Evolutionary conservation across 108 stramenopile genomes (phyloP), one percentile per base, ranked within the genome.

Genomic region (Tribonema minus): DNA sequence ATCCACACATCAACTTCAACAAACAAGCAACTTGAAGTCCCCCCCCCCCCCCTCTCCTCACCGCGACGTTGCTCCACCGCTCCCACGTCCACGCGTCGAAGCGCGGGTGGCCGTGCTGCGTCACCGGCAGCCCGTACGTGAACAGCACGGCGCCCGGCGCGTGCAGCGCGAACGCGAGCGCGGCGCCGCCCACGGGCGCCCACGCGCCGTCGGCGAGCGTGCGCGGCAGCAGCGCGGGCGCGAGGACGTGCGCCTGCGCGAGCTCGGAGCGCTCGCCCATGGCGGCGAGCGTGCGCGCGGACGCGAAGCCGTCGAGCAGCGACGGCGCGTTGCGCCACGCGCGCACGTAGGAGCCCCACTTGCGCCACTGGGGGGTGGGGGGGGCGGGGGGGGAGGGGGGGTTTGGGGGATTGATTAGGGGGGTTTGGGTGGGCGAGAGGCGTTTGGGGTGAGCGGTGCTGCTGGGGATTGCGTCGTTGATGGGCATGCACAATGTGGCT

Each of bases 61-160:
- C 61, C 31, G 79, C 67, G 26, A 86, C 37, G 1, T 58, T 58
- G 58, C 71, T 83, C 78, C 82, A 85, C 41, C 71, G 83, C 37
- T 84, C 80, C 83, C 83, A 86, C 12, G 83, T 64, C 82, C 82
- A 83, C 25, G 83, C 71, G 72, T 86, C 85, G n/a, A 84, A 81
- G 37, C 80, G 67, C 4, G 85, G 85, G 35, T 84, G 78, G 7
- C 72, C 76, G 63, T 84, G 80, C 85, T 86, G 85, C 29, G 82
- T 83, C n/a, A 86, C 82, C 3, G 85, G 85, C 28, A 86, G 73
- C 38, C 76, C 85, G 6, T 86, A 86, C 0, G 72, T 66, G 32
- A 86, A 66, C 15, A 84, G 69, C 9, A 76, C 80, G 3, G 80
- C 73, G 12, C 77, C 79, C 36, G 64, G 25, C 25, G 71, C 65